These are phyloP conservation scores for Striga hermonthica DNA, from an alignment of 305 asterid genomes.

Conservation along the genomic window DNA sequence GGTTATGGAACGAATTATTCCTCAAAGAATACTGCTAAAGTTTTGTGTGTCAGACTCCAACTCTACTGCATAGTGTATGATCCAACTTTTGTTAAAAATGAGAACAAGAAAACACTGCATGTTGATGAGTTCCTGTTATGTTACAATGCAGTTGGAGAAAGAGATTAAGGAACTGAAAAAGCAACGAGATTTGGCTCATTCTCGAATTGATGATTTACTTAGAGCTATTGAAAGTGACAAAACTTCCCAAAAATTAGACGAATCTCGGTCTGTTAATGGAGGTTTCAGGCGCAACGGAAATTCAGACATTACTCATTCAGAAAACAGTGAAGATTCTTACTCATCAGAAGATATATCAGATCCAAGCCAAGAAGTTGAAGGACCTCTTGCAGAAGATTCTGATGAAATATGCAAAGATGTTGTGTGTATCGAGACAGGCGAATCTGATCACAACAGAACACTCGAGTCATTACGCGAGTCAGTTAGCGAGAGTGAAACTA, in stretches of 20 bases:
- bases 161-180: conserved; percentile 72
- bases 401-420: conserved; percentile 72
- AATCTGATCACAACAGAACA: conserved; percentile 35
- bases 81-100: too few relatives aligned
- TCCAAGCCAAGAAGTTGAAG: conserved; percentile 34
- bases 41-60: not conserved
- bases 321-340: conserved; percentile 35
- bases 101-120: too few relatives aligned
- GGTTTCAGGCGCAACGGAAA: conserved; percentile 39
- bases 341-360: conserved; percentile 39
- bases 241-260: conserved; percentile 28
- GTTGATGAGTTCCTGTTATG: too few relatives aligned
- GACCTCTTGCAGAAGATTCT: conserved; percentile 47
- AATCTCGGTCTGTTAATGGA: conserved; percentile 34
- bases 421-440: conserved; percentile 60
- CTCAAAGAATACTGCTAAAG: not conserved
- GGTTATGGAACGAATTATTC: not conserved
- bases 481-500: conserved; percentile 38
- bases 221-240: conserved; percentile 38
- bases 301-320: conserved; percentile 33
- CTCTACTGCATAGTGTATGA: not conserved
- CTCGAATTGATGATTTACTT: conserved; percentile 56
- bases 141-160: conserved; percentile 71
- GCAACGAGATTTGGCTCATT: conserved; percentile 59
- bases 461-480: conserved; percentile 35